These are phyloP conservation scores for Lactarius indigo DNA, from an alignment of 768 basidiomycete species.

Conservation along the genomic window DNA sequence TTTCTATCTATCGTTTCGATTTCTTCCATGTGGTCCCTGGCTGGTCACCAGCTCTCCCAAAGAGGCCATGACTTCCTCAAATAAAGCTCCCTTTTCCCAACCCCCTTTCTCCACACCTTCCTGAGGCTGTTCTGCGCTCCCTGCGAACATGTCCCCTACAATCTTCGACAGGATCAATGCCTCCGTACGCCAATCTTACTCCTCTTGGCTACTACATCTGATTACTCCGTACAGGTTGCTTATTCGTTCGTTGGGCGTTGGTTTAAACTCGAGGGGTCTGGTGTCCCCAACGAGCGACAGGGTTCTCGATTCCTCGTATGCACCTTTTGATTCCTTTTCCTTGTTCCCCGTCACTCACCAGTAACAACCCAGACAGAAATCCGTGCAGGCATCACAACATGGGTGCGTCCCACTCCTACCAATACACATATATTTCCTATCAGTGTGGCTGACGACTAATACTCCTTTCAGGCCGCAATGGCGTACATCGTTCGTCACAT, in stretches of 20 bases:
- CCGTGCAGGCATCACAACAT: slow-evolving; percentile 77
- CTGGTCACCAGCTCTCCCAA: neutral
- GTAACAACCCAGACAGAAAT: slow-evolving; percentile 57
- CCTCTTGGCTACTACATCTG: too few species aligned
- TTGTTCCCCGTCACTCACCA: neutral
- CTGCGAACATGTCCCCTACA: neutral
- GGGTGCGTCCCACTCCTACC: slow-evolving; percentile 45
- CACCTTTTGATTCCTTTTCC: neutral
- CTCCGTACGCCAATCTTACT: slow-evolving; percentile 10
- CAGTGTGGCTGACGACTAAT: slow-evolving; percentile 14
- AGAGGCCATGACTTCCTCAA: neutral
- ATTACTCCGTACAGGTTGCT: slow-evolving; percentile 28
- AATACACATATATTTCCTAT: neutral
- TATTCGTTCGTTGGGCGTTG: slow-evolving; percentile 33
- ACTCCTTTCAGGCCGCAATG: slow-evolving; percentile 59
- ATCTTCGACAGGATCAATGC: slow-evolving; percentile 18
- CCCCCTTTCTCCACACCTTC: neutral
- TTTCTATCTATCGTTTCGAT: neutral
- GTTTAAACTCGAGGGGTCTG: slow-evolving; percentile 37
- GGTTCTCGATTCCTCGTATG: slow-evolving; percentile 36
- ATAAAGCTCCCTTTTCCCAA: neutral
- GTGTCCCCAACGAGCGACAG: slow-evolving; percentile 32
- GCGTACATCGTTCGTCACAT: slow-evolving; percentile 61
- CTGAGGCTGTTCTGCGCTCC: neutral
- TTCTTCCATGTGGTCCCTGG: neutral